Base-by-base conservation (phyloP, 805 yeast genomes). In the Wickerhamiella azymoides region DNA sequence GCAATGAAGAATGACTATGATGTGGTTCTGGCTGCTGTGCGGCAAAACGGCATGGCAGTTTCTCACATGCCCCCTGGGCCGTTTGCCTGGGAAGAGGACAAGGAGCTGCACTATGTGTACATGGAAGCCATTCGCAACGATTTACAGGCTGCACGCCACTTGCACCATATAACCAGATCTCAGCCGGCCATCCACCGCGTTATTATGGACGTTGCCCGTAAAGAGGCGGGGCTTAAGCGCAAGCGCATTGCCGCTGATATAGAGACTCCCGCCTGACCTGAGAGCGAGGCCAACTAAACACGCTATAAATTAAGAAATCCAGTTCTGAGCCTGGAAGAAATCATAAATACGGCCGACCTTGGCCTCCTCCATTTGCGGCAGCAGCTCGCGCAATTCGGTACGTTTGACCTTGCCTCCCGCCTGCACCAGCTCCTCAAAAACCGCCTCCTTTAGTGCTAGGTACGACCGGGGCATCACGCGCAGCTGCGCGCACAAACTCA, bases 391-490 rank as follows among this genome's bases (percentile, higher is more conserved):
- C n/a, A 94, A 92, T 14, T 80, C 79, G 57, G 84, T 80, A 64
- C 83, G 80, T 65, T 84, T 84, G 57, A 92, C 61, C 6, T 72
- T 64, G 5, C 97, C 97, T 35, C 94, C 94, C 37, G 82, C 79
- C 53, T 84, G 78, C 35, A 88, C 67, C 27, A 93, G 76, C 58
- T 88, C 96, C 54, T 93, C 76, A 69, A 92, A 85, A 47, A 92
- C 63, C 2, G 84, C 77, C 60, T 84, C 94, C 59, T 92, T 92
- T 52, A 92, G 84, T 2, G 94, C 95, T 50, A 92, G 67, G 58
- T 89, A 92, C 2, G 97, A 94, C 61, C 92, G 89, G 13, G 99
- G 98, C 47, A 82, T 64, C 10, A 93, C 80, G 51, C 94, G 76
- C 50, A 93, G 68, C 41, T 77, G 81, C 4, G 88, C 71, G 64